Base-by-base conservation (phyloP, 306 rosid genomes). In the Amphicarpaea edgeworthii region DNA sequence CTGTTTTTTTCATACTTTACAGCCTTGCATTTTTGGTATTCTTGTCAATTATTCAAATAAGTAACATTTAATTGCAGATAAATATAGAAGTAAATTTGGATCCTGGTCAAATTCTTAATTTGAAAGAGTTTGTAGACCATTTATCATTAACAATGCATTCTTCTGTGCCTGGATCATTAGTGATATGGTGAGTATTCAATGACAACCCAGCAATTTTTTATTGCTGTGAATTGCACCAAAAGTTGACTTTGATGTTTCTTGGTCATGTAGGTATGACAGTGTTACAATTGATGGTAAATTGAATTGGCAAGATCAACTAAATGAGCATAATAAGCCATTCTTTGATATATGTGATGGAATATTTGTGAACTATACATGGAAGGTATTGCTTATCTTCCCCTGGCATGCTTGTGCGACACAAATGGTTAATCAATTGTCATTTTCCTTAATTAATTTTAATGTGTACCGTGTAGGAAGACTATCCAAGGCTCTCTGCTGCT, bases 301-400 rank as follows among this genome's bases (percentile, higher is more conserved):
- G 80, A 0, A 2, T 5, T 95, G 93, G 93, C 97, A 92, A 83
- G 20, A 92, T 83, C 88, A 88, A 83, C 87, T 95, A 77, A 86
- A 90, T 20, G 81, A 90, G 47, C 75, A 71, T 73, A 92, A 95
- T 68, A 90, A 89, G 82, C 82, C 88, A 0, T 95, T 92, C 84
- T 90, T 95, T 80, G 99, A 92, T 82, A 53, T 85, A 77, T 95
- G 97, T 64, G 99, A 95, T 78, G 99, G 97, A 60, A 90, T 95
- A 82, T 95, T 89, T 71, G 80, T 90, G 53, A 95, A 95, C 85
- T 95, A 95, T 76, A 62, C 82, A 43, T 95, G 99, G 99, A 53
- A 84, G 95, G 97, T 95, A 86, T 78, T 78, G 70, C 58, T 84
- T 67, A 77, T 78, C 58, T 79, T 75, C 59, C 49, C 68, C 0